Base-by-base conservation (phyloP, 768 basidiomycete genomes). In the Hortiboletus flavorubellus region DNA sequence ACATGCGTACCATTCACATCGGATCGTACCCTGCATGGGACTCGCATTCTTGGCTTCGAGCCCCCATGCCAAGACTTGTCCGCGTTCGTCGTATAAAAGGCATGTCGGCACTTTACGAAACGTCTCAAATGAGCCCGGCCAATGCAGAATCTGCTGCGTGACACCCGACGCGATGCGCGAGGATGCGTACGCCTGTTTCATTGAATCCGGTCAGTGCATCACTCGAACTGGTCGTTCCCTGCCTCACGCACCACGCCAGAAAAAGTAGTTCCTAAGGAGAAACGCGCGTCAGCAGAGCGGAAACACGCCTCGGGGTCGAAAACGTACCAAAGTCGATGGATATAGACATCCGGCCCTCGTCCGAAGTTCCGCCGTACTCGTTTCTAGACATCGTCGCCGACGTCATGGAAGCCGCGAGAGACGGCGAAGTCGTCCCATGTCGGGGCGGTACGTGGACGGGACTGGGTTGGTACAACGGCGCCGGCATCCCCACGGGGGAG, bases 71-170 rank as follows among this genome's bases (percentile, higher is more conserved):
- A 91, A 63, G 2, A 93, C 85, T 56, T 79, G 79, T 0, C 90
- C 91, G 33, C 75, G 71, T 42, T 86, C 83, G 59, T 91, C 85
- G 59, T 93, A 95, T 15, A 93, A 69, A 35, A 95, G 76, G 70
- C 92, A 93, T 1, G 93, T 93, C 2, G 92, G 89, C 39, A 81
- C 85, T 75, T 94, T 93, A 65, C 91, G 78, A 76, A 90, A 93
- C 1, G 87, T 91, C 71, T 93, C 92, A 59, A 85, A 81, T 3
- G 87, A 87, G 7, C 89, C 90, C 0, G 89, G 91, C 92, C 92
- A 94, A 55, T 81, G 81, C 16, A 94, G 71, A 52, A 94, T 91
- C 65, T 93, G 91, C 59, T 92, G 92, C 5, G 93, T 80, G 59
- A 79, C 78, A 15, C 93, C 93, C 0, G 80, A 81, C 10, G 87